Percentiles rank a stretch among this genome's conserved stretches.
Evolutionary conservation across 2,329 filamentous ascomycete genomes (phyloP).

Genomic region (Aspergillus sp.): DNA sequence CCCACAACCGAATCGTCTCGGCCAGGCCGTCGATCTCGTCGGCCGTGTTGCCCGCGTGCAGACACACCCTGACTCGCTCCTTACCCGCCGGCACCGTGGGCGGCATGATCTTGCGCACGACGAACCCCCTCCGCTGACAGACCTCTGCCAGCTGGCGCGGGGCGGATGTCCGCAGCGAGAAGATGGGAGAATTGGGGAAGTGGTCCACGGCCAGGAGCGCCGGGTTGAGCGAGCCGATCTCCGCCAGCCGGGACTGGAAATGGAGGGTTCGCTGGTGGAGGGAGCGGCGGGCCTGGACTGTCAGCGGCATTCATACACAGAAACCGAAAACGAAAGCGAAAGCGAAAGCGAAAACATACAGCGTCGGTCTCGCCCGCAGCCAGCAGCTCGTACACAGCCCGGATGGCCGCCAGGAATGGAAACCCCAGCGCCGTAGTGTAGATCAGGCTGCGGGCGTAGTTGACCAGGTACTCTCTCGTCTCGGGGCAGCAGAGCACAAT

Average conservation of each 20-base stretch:
- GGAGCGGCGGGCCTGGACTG: constrained; percentile 29
- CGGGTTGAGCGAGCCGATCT: constrained; percentile 21
- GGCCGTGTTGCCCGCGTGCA: constrained; percentile 57
- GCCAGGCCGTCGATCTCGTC: constrained; percentile 49
- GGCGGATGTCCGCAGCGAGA: constrained; percentile 50
- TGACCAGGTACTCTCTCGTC: constrained; percentile 58
- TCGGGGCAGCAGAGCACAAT: constrained; percentile 53
- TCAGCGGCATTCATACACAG: constrained; percentile 2
- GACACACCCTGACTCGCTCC: constrained; percentile 56
- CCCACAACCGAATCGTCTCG: constrained; percentile 42
- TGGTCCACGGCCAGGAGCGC: constrained; percentile 30
- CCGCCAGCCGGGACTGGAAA: constrained; percentile 37
- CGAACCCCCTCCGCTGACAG: constrained; percentile 51
- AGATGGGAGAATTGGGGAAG: constrained; percentile 52
- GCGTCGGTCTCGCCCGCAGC: constrained; percentile 38
- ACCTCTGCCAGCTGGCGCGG: constrained; percentile 50
- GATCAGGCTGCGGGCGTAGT: constrained; percentile 66
- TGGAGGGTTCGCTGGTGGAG: constrained; percentile 40
- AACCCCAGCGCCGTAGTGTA: constrained; percentile 63
- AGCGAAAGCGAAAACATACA: constrained; percentile 23
- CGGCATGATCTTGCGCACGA: constrained; percentile 57
- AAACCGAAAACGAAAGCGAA: background rate
- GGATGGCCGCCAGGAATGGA: constrained; percentile 51
- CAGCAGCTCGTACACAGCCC: constrained; percentile 51
- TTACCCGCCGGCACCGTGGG: constrained; percentile 57